These are phyloP conservation scores for Barnettozyma sp. DNA, from an alignment of 805 yeast species.

Conservation along the genomic window DNA sequence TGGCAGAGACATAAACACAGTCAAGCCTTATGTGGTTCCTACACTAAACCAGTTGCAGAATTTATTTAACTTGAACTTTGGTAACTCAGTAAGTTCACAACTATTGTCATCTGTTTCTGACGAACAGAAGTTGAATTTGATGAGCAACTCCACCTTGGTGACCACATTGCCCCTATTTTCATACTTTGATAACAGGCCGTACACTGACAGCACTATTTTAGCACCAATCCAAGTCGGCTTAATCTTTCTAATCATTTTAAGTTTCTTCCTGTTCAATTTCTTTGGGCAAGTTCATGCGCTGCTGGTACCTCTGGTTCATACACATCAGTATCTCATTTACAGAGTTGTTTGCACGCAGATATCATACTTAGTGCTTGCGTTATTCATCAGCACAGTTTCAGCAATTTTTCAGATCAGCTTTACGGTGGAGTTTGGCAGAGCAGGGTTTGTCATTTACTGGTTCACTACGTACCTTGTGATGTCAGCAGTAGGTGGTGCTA, in stretches of 20 bases:
- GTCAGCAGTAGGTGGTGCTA: conserved; percentile 72
- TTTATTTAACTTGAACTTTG: conserved; percentile 19
- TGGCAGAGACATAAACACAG: conserved; percentile 52
- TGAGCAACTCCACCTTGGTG: conserved; percentile 19
- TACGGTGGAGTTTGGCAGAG: conserved; percentile 49
- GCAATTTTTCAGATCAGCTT: conserved; percentile 64
- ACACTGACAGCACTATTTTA: conserved; percentile 39
- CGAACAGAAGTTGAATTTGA: conserved; percentile 21
- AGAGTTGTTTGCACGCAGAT: conserved; percentile 44
- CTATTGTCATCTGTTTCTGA: conserved; percentile 26
- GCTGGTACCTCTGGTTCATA: conserved; percentile 40
- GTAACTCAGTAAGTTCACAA: conserved; percentile 20
- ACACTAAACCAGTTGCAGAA: conserved; percentile 33
- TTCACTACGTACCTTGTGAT: conserved; percentile 58
- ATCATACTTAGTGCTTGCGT: conserved; percentile 49
- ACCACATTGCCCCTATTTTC: conserved; percentile 32
- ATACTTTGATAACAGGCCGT: conserved; percentile 44
- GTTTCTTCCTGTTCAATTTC: conserved; percentile 64
- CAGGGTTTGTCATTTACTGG: conserved; percentile 75
- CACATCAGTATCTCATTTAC: conserved; percentile 42
- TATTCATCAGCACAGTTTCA: conserved; percentile 52
- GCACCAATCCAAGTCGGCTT: conserved; percentile 75
- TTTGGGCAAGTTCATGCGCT: conserved; percentile 46
- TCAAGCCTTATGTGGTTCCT: conserved; percentile 40
- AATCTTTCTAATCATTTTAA: conserved; percentile 61